Evolutionary conservation across 345 rosid species (phyloP).

Genomic region (Arabis alpina): DNA sequence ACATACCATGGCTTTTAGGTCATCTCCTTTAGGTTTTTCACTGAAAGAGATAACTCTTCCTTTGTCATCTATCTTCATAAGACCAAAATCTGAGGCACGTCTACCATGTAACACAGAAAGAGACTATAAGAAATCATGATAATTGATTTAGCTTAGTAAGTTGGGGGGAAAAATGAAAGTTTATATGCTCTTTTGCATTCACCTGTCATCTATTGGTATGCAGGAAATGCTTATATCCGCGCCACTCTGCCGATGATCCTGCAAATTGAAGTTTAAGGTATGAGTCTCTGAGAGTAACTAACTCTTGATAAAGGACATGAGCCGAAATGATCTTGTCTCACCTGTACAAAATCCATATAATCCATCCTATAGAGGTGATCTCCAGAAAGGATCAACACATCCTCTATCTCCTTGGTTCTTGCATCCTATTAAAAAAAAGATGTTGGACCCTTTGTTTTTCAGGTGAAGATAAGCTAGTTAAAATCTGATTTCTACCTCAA

Average conservation of each 20-base stretch:
- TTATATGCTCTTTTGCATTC: slow-evolving; percentile 20
- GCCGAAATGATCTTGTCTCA: slow-evolving; percentile 30
- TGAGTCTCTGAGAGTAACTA: slow-evolving; percentile 17
- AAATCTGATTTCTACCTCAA: slow-evolving; percentile 61
- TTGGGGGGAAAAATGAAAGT: background rate
- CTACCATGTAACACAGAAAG: slow-evolving; percentile 53
- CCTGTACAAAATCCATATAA: slow-evolving; percentile 94
- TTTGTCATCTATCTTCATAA: slow-evolving; percentile 91
- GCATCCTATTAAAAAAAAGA: slow-evolving; percentile 51
- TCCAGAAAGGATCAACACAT: slow-evolving; percentile 88
- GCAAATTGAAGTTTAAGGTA: slow-evolving; percentile 36
- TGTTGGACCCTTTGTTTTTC: slow-evolving; percentile 1
- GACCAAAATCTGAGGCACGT: slow-evolving; percentile 97
- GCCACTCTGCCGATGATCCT: slow-evolving; percentile 91
- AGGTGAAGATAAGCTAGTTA: slow-evolving; percentile 15
- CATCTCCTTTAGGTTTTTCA: slow-evolving; percentile 87
- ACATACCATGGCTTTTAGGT: slow-evolving; percentile 82
- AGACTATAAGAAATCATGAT: slow-evolving; percentile 36
- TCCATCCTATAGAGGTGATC: slow-evolving; percentile 96
- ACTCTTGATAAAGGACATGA: slow-evolving; percentile 11
- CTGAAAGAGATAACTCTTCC: slow-evolving; percentile 85
- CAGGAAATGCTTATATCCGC: slow-evolving; percentile 90
- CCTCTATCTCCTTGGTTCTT: slow-evolving; percentile 82
- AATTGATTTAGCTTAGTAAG: slow-evolving; percentile 14
- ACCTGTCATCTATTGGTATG: slow-evolving; percentile 87